phyloP scores from a whole-genome alignment of 768 basidiomycete genomes.

The Russula griseocarnosa region DNA sequence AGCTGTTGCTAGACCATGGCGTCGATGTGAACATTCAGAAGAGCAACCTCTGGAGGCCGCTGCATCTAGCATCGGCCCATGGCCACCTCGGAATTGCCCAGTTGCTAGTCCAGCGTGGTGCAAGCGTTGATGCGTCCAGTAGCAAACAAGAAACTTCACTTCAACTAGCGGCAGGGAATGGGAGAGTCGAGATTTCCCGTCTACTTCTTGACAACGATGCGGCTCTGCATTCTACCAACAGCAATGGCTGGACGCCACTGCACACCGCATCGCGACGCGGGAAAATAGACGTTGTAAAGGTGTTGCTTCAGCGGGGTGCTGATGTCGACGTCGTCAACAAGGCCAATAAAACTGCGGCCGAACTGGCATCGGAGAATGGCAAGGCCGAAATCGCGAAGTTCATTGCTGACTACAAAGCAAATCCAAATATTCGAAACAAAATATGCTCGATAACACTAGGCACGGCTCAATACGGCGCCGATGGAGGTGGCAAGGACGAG shows the following conservation, averaged over 20 bases:
- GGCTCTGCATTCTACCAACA: background rate
- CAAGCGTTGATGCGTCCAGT: background rate
- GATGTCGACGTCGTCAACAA: background rate
- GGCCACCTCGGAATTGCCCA: background rate
- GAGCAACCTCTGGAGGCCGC: background rate
- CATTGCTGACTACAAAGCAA: background rate
- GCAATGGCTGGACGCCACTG: slow-evolving; percentile 3
- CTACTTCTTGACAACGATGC: slow-evolving; percentile 12
- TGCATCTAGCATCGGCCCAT: background rate
- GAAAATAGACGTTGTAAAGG: background rate
- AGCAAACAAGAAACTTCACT: slow-evolving; percentile 2
- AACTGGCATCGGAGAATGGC: background rate
- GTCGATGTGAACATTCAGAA: background rate
- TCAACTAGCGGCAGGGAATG: background rate
- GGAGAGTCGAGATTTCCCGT: background rate
- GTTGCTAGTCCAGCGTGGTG: background rate
- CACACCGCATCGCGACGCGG: background rate
- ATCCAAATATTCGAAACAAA: background rate
- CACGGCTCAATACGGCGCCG: background rate
- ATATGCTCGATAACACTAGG: background rate
- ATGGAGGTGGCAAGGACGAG: too few relatives aligned
- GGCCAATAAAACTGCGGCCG: background rate
- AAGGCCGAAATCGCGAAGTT: background rate
- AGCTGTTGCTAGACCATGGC: background rate
- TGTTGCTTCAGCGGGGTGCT: background rate